Evolutionary conservation across 2,329 filamentous ascomycete species (phyloP).

Genomic region (Monosporascus sp.): DNA sequence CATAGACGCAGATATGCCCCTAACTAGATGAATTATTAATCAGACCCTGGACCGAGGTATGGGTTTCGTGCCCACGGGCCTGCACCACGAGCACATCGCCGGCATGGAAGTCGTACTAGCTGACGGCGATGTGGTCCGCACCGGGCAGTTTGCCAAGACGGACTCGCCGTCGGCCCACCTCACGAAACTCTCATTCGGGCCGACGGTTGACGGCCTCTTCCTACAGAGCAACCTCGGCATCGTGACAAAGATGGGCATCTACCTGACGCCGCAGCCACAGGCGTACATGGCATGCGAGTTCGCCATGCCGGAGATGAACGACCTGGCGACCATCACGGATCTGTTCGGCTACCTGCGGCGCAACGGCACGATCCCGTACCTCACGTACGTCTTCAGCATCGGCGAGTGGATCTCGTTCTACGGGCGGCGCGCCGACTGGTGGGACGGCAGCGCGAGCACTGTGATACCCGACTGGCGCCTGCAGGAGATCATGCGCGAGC

Average conservation of each 20-base stretch:
- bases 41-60: constrained; percentile 39
- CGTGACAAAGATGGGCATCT: constrained; percentile 50
- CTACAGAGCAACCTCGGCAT: constrained; percentile 49
- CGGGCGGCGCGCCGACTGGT: constrained; percentile 37
- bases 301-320: constrained; percentile 39
- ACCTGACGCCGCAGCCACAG: constrained; percentile 34
- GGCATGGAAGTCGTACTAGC: constrained; percentile 41
- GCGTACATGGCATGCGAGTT: constrained; percentile 42
- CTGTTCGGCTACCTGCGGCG: constrained; percentile 38
- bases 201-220: constrained; percentile 43
- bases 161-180: constrained; percentile 33
- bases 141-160: constrained; percentile 37
- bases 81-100: constrained; percentile 40
- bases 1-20: too few relatives aligned
- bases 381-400: constrained; percentile 40
- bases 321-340: constrained; percentile 39
- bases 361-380: constrained; percentile 35
- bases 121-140: constrained; percentile 37
- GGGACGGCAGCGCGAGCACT: constrained; percentile 35
- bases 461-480: constrained; percentile 41
- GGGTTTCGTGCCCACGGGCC: constrained; percentile 29
- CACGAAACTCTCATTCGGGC: constrained; percentile 35
- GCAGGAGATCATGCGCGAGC: constrained; percentile 35
- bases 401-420: constrained; percentile 41
- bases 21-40: too few relatives aligned